Base-by-base conservation (phyloP, 257 asterid species). In the Nicotiana paniculata region DNA sequence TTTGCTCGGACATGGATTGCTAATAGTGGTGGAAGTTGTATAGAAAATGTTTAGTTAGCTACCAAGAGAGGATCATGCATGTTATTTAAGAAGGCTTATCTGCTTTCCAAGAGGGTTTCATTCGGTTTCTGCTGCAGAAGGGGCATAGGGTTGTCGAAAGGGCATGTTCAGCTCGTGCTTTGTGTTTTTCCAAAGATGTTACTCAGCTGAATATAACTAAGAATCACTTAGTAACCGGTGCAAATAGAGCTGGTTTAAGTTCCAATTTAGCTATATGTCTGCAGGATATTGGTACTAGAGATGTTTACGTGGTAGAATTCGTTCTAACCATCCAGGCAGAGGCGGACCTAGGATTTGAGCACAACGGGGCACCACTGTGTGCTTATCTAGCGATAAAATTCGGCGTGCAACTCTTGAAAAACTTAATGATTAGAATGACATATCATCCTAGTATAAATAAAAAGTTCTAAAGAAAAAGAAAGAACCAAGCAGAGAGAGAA, bases 1-100 rank as follows among this genome's bases (percentile, higher is more conserved):
- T 84, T 81, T 33, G 85, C 85, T 70, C 85, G 84, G 79, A 84
- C 87, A 21, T 86, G 89, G 89, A 59, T 84, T 21, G 39, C 72
- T 63, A 69, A 51, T 77, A 32, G 32, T 21, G 77, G 10, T 21
- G 82, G 57, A 39, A 65, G 21, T 33, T 17, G 30, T 39, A 5
- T 8, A 15, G 84, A 62, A 66, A 79, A 48, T 63, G 30, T 78
- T 74, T 70, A 2, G 3, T 81, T 55, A 68, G 77, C 80, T 1
- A 69, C 79, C 67, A 69, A 84, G 32, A 74, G 10, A 77, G 87
- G 78, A 79, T 86, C 89, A 5, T 68, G 10, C 72, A 6, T 78
- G 84, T 61, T 63, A 33, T 24, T 24, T 32, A 84, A 80, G 28
- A 78, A 46, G 6, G 69, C 79, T 51, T 21, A 21, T 32, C 51